Evolutionary conservation across 2,329 filamentous ascomycete species (phyloP).

Genomic region (Hymenoscyphus linearis): DNA sequence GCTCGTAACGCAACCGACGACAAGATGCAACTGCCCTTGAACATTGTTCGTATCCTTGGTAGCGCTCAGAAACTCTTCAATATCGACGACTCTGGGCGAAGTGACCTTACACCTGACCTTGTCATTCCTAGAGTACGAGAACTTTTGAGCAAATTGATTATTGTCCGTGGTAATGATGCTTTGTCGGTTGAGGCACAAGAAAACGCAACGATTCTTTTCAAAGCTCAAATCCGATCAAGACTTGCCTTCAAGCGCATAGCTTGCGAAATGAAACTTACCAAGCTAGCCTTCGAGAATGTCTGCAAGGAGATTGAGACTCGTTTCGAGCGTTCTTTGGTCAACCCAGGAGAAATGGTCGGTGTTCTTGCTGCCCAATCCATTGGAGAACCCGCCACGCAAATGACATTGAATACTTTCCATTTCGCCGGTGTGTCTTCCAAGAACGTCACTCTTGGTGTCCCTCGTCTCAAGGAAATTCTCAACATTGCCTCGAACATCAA

Average conservation of each 20-base stretch:
- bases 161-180: slow-evolving; percentile 78
- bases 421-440: slow-evolving; percentile 99
- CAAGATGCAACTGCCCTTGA: slow-evolving; percentile 86
- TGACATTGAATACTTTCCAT: slow-evolving; percentile 99
- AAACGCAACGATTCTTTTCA: slow-evolving; percentile 87
- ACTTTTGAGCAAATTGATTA: slow-evolving; percentile 70
- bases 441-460: slow-evolving; percentile 98
- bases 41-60: slow-evolving; percentile 85
- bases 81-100: slow-evolving; percentile 78
- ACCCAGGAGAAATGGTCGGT: slow-evolving; percentile 97
- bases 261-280: slow-evolving; percentile 78
- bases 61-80: slow-evolving; percentile 87
- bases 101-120: slow-evolving; percentile 82
- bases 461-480: slow-evolving; percentile 97
- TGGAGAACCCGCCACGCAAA: slow-evolving; percentile 96
- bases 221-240: slow-evolving; percentile 81
- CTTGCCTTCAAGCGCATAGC: slow-evolving; percentile 92
- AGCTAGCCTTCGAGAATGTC: slow-evolving; percentile 87
- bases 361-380: slow-evolving; percentile 97
- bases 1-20: slow-evolving; percentile 69
- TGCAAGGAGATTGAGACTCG: slow-evolving; percentile 85
- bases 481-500: slow-evolving; percentile 98
- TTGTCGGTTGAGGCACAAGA: slow-evolving; percentile 82
- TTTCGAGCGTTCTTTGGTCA: slow-evolving; percentile 80
- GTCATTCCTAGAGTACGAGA: slow-evolving; percentile 75